These are phyloP conservation scores for Yamadazyma endophytica DNA, from an alignment of 805 yeast species.

Conservation along the genomic window DNA sequence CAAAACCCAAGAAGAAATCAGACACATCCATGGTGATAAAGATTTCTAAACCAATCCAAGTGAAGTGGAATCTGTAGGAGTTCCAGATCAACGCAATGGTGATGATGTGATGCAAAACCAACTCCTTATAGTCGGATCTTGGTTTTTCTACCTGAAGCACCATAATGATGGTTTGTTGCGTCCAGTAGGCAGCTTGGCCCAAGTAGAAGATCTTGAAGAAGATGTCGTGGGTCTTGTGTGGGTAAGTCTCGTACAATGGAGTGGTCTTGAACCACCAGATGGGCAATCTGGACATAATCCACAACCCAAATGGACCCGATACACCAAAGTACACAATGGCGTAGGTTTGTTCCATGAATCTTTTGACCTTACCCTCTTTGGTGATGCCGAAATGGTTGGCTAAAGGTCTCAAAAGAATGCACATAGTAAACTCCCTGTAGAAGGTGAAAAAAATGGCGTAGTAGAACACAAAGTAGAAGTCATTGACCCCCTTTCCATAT, in stretches of 20 bases:
- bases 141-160: slow-evolving; percentile 88
- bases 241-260: slow-evolving; percentile 75
- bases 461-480: slow-evolving; percentile 72
- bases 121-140: slow-evolving; percentile 87
- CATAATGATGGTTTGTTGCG: slow-evolving; percentile 86
- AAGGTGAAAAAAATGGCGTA: slow-evolving; percentile 88
- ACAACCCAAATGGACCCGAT: slow-evolving; percentile 83
- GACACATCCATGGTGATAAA: slow-evolving; percentile 95
- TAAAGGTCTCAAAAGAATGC: slow-evolving; percentile 68
- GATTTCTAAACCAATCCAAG: slow-evolving; percentile 89
- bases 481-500: slow-evolving; percentile 86
- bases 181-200: slow-evolving; percentile 96
- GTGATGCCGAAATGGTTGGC: slow-evolving; percentile 52
- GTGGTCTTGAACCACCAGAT: slow-evolving; percentile 87
- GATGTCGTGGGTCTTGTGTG: slow-evolving; percentile 71
- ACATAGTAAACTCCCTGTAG: slow-evolving; percentile 87
- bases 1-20: slow-evolving; percentile 79
- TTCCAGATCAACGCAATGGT: slow-evolving; percentile 83
- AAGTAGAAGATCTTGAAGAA: slow-evolving; percentile 78
- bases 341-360: slow-evolving; percentile 94
- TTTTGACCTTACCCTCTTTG: slow-evolving; percentile 53
- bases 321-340: slow-evolving; percentile 75
- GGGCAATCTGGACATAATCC: slow-evolving; percentile 76
- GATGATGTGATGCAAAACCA: slow-evolving; percentile 88
- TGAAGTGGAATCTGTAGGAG: slow-evolving; percentile 91